Evolutionary conservation across 768 basidiomycete species (phyloP), one percentile per base, ranked within the genome.

Genomic region (Rhizopogon vesiculosus): DNA sequence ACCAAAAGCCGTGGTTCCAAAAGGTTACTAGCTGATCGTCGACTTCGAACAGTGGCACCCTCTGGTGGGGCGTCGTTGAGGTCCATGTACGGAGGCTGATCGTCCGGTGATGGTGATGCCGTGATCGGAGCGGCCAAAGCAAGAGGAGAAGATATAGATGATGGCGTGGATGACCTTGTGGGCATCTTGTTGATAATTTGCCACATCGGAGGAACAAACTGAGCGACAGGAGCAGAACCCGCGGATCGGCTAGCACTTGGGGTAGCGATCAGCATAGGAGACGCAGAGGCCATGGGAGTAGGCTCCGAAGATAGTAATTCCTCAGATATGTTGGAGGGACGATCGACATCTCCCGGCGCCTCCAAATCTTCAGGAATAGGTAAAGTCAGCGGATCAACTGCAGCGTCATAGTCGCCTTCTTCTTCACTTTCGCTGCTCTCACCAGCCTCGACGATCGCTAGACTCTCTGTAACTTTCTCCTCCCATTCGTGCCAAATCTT

Each of bases 401-500:
- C 69, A 42, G 66, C 72, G 3, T 71, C 74, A 3, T 45, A 53
- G 10, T 74, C 67, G 33, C 73, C 72, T 40, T 75, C 77, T 35
- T 75, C 74, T 53, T 76, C 73, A 48, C 76, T 79, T 42, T 73
- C 69, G 43, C 66, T 75, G 42, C 74, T 81, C 42, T 83, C 84
- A 7, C 81, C 84, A 16, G 82, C 82, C 16, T 84, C 81, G 28
- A 77, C 72, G 35, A 74, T 74, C 3, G 79, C 80, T 35, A 95
- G 71, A 42, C 78, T 80, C 62, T 83, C 80, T 57, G 85, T 87
- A 13, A 97, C 87, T 62, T 83, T 85, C 64, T 91, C 89, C 71
- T 98, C 89, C 95, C 96, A 98, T 72, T 98, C 97, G 63, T 89
- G 88, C 76, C 96, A 86, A 31, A 97, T 91, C 74, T 95, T 96